Percentiles rank a stretch among this genome's conserved stretches.
phyloP scores from a whole-genome alignment of 768 basidiomycete species.

The Xerocomus potaroensis region DNA sequence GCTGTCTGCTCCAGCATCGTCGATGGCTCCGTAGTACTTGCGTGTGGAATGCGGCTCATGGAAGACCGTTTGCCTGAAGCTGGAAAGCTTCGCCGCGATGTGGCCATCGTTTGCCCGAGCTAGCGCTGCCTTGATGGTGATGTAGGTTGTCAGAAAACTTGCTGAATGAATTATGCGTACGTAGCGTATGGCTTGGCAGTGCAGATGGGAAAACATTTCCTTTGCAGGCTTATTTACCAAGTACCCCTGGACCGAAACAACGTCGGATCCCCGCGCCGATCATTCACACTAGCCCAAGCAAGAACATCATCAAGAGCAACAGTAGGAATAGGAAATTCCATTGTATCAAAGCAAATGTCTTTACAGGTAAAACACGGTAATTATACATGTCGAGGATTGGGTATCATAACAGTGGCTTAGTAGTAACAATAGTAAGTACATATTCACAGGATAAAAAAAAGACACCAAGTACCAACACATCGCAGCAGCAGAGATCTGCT shows the following conservation, averaged over 20 bases:
- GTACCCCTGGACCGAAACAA: not conserved
- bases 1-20: slow-evolving; percentile 15
- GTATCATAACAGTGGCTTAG: slow-evolving; percentile 15
- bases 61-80: slow-evolving; percentile 18
- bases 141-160: too few species aligned
- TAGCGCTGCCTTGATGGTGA: not conserved
- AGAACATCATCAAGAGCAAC: too few species aligned
- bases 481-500: not conserved
- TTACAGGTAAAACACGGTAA: not conserved
- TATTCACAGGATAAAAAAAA: not conserved
- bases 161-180: too few species aligned
- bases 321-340: not conserved
- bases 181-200: too few species aligned
- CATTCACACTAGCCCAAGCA: too few species aligned
- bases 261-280: too few species aligned
- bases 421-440: not conserved
- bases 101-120: slow-evolving; percentile 21
- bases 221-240: slow-evolving; percentile 1
- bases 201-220: slow-evolving; percentile 14
- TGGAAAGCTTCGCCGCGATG: slow-evolving; percentile 22
- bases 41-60: slow-evolving; percentile 3
- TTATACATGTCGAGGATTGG: not conserved
- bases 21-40: slow-evolving; percentile 15
- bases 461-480: not conserved
- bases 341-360: not conserved